Percentiles rank a stretch among this genome's conserved stretches.
phyloP scores from a whole-genome alignment of 2,329 filamentous ascomycete genomes.

The Apiospora arundinis region DNA sequence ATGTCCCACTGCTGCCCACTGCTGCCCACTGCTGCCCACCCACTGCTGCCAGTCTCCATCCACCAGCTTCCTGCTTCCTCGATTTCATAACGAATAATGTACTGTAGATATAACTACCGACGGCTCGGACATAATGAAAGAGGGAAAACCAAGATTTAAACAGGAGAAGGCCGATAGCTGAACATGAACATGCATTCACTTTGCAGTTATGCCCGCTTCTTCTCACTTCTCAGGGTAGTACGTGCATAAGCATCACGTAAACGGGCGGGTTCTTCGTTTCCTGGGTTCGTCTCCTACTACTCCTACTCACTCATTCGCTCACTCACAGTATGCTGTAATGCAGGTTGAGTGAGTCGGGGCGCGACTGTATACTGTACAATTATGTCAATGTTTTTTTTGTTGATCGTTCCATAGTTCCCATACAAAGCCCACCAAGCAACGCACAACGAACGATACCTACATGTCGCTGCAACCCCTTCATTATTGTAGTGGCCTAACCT shows the following conservation, averaged over 20 bases:
- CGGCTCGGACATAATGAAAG: background rate
- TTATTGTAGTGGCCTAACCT: constrained; percentile 8
- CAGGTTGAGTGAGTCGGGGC: background rate
- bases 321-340: background rate
- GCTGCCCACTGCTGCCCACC: background rate
- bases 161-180: background rate
- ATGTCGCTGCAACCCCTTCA: background rate
- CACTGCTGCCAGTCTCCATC: background rate
- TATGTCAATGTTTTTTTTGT: constrained; percentile 11
- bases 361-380: constrained; percentile 3
- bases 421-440: constrained; percentile 17
- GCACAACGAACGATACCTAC: constrained; percentile 3
- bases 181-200: background rate
- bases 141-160: background rate
- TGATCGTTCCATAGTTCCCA: constrained; percentile 16
- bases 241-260: constrained; percentile 9
- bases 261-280: no score
- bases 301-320: background rate
- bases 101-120: background rate
- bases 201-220: background rate
- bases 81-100: background rate
- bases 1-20: background rate
- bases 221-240: background rate
- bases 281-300: background rate
- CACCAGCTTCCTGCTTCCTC: background rate